phyloP scores from a whole-genome alignment of 2,329 filamentous ascomycete genomes.

The Phialemonium atrogriseum region DNA sequence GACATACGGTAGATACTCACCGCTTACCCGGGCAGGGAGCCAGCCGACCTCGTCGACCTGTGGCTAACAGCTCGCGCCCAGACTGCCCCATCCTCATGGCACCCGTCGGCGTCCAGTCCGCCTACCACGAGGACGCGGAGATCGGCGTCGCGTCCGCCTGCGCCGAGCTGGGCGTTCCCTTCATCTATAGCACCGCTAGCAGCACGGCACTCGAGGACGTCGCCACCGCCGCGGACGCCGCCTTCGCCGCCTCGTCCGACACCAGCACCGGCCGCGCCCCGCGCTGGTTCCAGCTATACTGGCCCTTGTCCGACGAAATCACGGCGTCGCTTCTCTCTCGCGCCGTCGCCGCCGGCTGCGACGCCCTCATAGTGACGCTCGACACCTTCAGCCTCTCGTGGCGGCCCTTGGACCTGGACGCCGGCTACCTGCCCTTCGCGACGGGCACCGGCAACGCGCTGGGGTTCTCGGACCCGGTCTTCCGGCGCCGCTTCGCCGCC shows the following conservation, averaged over 20 bases:
- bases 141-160: slow-evolving; percentile 56
- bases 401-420: slow-evolving; percentile 60
- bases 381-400: slow-evolving; percentile 64
- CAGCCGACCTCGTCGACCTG: slow-evolving; percentile 1
- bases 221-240: slow-evolving; percentile 41
- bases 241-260: background rate
- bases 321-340: slow-evolving; percentile 55
- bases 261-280: slow-evolving; percentile 22
- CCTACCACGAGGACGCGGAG: slow-evolving; percentile 60
- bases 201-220: slow-evolving; percentile 58
- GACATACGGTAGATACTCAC: slow-evolving; percentile 27
- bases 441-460: slow-evolving; percentile 49
- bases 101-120: slow-evolving; percentile 60
- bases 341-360: slow-evolving; percentile 54
- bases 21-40: background rate
- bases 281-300: slow-evolving; percentile 70
- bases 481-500: slow-evolving; percentile 46
- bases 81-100: slow-evolving; percentile 51
- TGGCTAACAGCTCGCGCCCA: slow-evolving; percentile 7
- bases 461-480: slow-evolving; percentile 61
- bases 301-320: slow-evolving; percentile 57
- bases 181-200: slow-evolving; percentile 58
- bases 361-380: slow-evolving; percentile 61
- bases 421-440: slow-evolving; percentile 52
- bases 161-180: slow-evolving; percentile 52